These are phyloP conservation scores for Macrolepiota albuminosa DNA, from an alignment of 768 basidiomycete species.

Conservation along the genomic window DNA sequence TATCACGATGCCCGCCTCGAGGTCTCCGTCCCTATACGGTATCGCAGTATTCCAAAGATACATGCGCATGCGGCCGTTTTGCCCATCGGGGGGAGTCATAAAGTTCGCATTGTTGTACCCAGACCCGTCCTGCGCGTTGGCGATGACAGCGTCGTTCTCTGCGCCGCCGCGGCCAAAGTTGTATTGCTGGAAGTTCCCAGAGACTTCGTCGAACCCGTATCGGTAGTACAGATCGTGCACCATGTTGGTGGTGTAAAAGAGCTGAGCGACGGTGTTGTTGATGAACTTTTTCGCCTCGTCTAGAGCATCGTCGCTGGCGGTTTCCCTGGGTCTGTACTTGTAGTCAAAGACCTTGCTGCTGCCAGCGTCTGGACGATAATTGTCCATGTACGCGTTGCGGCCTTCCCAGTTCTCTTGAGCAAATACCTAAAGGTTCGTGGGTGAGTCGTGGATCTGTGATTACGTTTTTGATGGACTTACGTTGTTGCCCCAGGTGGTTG, in stretches of 20 bases:
- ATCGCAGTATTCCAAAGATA: conserved; percentile 91
- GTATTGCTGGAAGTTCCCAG: conserved; percentile 97
- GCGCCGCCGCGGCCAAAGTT: conserved; percentile 90
- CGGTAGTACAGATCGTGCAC: conserved; percentile 82
- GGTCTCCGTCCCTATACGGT: conserved; percentile 91
- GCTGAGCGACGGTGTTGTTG: conserved; percentile 80
- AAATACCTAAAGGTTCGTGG: conserved; percentile 50
- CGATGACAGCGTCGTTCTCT: conserved; percentile 87
- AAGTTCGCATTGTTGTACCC: conserved; percentile 94
- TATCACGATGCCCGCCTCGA: conserved; percentile 96
- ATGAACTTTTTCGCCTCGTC: conserved; percentile 78
- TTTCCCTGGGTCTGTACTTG: conserved; percentile 64
- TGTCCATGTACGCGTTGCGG: conserved; percentile 55
- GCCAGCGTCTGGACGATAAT: conserved; percentile 77
- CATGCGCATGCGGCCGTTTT: conserved; percentile 93
- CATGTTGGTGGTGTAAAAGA: conserved; percentile 85
- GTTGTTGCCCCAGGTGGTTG: conserved; percentile 87
- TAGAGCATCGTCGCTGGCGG: conserved; percentile 51
- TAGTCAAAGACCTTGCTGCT: conserved; percentile 57
- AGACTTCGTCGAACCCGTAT: conserved; percentile 87
- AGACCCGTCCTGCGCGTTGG: conserved; percentile 93
- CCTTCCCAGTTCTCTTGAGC: conserved; percentile 95
- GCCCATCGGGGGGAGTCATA: conserved; percentile 80
- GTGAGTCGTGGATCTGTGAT: background rate
- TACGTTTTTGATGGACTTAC: conserved; percentile 28